Evolutionary conservation across 176 grass and related monocot species (phyloP).

Genomic region (Secale cereale): DNA sequence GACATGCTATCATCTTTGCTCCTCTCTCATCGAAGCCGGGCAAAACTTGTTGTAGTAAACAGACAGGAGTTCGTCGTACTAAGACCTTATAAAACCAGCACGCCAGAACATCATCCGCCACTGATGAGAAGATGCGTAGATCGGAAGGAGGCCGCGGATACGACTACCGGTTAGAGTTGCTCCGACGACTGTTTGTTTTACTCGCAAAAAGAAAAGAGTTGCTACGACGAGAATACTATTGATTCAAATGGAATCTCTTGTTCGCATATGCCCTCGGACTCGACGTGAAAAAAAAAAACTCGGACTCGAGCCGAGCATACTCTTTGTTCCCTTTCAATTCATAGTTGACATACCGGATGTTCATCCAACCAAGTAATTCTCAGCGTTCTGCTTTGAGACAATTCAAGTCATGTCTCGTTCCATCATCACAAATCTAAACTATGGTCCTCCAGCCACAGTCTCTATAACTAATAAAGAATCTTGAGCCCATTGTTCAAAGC

Average conservation of each 20-base stretch:
- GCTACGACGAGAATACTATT: not conserved
- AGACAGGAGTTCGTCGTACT: too few relatives aligned
- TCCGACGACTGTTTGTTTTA: too few relatives aligned
- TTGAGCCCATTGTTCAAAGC: not conserved
- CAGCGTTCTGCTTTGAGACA: not conserved
- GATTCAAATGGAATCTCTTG: not conserved
- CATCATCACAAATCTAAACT: not conserved
- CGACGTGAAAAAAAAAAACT: too few relatives aligned
- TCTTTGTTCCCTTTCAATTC: not conserved
- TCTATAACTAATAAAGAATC: not conserved
- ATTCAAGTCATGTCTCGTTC: not conserved
- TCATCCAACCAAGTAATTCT: not conserved
- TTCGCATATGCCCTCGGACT: not conserved
- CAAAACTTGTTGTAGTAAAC: too few relatives aligned
- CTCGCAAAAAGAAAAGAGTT: too few relatives aligned
- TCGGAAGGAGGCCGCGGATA: too few relatives aligned
- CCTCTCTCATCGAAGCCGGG: too few relatives aligned
- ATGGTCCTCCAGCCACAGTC: not conserved
- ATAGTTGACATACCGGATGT: not conserved
- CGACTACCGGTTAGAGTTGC: too few relatives aligned
- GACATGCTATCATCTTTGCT: too few relatives aligned
- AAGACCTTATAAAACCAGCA: too few relatives aligned
- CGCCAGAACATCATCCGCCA: too few relatives aligned
- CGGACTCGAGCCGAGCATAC: not conserved
- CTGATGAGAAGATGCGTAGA: too few relatives aligned